Evolutionary conservation across 2,329 filamentous ascomycete genomes (phyloP).

Genomic region (Hymenoscyphus fructigenus): DNA sequence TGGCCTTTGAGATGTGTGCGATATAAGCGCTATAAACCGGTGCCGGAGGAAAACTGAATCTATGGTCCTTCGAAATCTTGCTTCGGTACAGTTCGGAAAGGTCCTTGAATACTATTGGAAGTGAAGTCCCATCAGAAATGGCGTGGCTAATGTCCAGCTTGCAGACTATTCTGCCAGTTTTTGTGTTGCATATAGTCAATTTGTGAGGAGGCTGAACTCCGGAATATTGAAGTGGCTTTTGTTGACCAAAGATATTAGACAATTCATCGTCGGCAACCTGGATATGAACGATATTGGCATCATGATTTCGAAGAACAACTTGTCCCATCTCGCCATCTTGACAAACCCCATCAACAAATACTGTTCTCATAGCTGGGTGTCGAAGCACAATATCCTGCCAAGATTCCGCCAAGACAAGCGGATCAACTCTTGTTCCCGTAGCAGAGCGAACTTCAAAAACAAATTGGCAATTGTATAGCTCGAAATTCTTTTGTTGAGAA

Average conservation of each 20-base stretch:
- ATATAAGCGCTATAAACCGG: constrained; percentile 36
- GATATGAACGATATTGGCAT: constrained; percentile 13
- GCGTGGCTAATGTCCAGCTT: constrained; percentile 52
- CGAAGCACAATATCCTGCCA: constrained; percentile 22
- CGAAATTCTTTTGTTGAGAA: constrained; percentile 13
- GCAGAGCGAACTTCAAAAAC: constrained; percentile 5
- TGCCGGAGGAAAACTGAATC: background rate
- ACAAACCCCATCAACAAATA: constrained; percentile 27
- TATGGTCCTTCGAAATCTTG: background rate
- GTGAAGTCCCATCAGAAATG: constrained; percentile 51
- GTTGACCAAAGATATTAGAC: constrained; percentile 13
- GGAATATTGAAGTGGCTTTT: constrained; percentile 4
- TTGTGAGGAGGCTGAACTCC: constrained; percentile 39
- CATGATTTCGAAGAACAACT: constrained; percentile 31
- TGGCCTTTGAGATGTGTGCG: constrained; percentile 32
- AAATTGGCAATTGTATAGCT: constrained; percentile 6
- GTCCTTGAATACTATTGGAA: constrained; percentile 39
- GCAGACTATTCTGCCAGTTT: constrained; percentile 40
- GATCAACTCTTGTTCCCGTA: constrained; percentile 11
- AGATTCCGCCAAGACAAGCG: constrained; percentile 25
- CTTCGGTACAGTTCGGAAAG: constrained; percentile 9
- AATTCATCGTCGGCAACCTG: constrained; percentile 41
- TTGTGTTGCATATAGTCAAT: constrained; percentile 45
- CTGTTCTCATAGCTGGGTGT: constrained; percentile 21
- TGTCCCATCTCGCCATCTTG: constrained; percentile 28